Evolutionary conservation across 345 rosid genomes (phyloP).

Genomic region (Erysimum cheiranthoides): DNA sequence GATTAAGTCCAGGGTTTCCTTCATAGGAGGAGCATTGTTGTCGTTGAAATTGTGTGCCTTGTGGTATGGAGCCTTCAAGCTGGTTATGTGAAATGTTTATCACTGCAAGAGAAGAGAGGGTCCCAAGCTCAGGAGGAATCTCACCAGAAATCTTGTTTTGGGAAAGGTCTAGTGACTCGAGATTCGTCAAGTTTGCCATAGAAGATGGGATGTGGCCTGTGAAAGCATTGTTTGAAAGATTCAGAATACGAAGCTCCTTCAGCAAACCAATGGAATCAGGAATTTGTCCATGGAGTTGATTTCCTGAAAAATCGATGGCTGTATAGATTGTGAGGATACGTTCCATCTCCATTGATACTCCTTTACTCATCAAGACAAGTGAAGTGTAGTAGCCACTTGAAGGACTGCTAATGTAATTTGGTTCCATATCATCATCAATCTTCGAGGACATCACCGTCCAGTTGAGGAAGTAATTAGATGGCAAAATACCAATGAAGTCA

Average conservation of each 20-base stretch:
- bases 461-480: background rate
- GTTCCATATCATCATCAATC: background rate
- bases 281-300: background rate
- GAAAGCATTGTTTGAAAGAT: slow-evolving; percentile 11
- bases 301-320: background rate
- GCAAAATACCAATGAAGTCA: background rate
- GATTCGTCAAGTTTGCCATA: background rate
- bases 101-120: no score
- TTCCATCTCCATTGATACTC: background rate
- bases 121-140: no score
- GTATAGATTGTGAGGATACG: slow-evolving; percentile 1
- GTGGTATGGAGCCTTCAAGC: no score
- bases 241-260: background rate
- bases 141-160: no score
- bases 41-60: no score
- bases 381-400: background rate
- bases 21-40: no score
- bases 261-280: background rate
- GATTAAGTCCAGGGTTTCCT: no score
- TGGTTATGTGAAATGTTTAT: no score
- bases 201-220: slow-evolving; percentile 5
- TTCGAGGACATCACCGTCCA: background rate
- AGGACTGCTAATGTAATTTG: no score
- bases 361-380: background rate
- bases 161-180: no score